A percentile compares a stretch with the other conserved stretches of the same genome.
These are phyloP conservation scores for Ceratobasidium sp. DNA, from an alignment of 1,284 basidiomycete species.

Conservation along the genomic window DNA sequence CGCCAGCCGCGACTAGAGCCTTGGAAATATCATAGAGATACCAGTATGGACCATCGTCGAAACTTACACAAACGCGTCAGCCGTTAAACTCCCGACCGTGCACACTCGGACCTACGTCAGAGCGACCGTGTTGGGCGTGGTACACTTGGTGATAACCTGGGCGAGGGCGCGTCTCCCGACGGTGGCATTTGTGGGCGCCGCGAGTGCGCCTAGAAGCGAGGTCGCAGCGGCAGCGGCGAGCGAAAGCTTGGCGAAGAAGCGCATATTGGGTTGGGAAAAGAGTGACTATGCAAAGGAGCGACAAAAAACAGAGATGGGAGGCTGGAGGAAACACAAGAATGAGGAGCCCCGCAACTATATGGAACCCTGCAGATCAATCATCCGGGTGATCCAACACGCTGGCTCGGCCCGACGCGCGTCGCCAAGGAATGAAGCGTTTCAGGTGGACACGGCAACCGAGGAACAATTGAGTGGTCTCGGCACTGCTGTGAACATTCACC, in stretches of 20 bases:
- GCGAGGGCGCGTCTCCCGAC: constrained; percentile 19
- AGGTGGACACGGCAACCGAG: too few species aligned
- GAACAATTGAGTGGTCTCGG: too few species aligned
- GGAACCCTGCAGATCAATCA: too few species aligned
- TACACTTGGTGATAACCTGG: constrained; percentile 20
- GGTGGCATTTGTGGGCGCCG: constrained; percentile 16
- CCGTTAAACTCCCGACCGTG: too few species aligned
- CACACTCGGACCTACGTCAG: constrained; percentile 6
- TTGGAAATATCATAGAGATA: constrained; percentile 49
- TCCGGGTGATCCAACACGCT: too few species aligned
- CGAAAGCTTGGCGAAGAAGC: constrained; percentile 38
- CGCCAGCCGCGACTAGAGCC: constrained; percentile 43
- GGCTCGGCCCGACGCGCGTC: too few species aligned
- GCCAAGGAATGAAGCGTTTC: too few species aligned
- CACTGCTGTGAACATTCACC: too few species aligned
- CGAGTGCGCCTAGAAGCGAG: constrained; percentile 27
- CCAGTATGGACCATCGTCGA: constrained; percentile 49
- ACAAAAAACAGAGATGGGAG: constrained; percentile 1
- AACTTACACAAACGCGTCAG: constrained; percentile 10
- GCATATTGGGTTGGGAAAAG: constrained; percentile 30
- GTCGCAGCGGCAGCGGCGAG: constrained; percentile 11
- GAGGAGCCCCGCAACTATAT: too few species aligned
- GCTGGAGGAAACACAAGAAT: too few species aligned
- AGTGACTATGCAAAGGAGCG: constrained; percentile 41
- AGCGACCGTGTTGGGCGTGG: constrained; percentile 25